These are phyloP conservation scores for Chytridium lagenaria DNA, from an alignment of 371 early-diverging fungal species.

Conservation along the genomic window DNA sequence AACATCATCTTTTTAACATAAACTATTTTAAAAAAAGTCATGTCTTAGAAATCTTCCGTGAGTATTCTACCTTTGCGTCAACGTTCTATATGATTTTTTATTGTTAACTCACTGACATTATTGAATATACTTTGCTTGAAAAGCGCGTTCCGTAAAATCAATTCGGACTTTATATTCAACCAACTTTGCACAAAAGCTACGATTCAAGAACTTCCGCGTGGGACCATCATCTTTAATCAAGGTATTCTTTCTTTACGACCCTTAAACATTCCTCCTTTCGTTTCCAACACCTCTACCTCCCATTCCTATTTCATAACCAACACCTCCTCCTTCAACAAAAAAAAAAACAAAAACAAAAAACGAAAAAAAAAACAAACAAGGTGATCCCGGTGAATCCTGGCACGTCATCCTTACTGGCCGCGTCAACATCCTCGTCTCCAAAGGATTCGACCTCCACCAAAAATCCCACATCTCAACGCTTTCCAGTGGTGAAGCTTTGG, in stretches of 20 bases:
- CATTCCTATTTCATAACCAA: no score
- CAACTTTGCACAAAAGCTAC: constrained; percentile 18
- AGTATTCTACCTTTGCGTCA: not conserved
- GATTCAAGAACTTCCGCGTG: constrained; percentile 18
- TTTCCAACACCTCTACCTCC: not conserved
- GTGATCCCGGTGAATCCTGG: constrained; percentile 30
- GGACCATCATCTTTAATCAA: constrained; percentile 8
- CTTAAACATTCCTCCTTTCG: not conserved
- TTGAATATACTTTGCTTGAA: no score
- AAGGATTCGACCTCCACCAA: constrained; percentile 2
- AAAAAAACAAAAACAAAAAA: not conserved
- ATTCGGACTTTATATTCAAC: constrained; percentile 24
- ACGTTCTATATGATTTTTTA: not conserved
- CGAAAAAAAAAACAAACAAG: not conserved
- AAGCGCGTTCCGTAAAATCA: constrained; percentile 26
- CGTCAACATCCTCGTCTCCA: constrained; percentile 6
- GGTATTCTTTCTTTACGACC: not conserved
- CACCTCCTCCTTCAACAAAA: no score
- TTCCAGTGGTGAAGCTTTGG: constrained; percentile 19
- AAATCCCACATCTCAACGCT: not conserved
- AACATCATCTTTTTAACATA: not conserved
- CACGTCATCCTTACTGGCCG: constrained; percentile 23
- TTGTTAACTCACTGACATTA: not conserved
- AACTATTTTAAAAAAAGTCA: not conserved
- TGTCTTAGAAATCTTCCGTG: constrained; percentile 1